These are phyloP conservation scores for Rutidosis leptorrhynchoides DNA, from an alignment of 129 eudicot genomes.

Conservation along the genomic window DNA sequence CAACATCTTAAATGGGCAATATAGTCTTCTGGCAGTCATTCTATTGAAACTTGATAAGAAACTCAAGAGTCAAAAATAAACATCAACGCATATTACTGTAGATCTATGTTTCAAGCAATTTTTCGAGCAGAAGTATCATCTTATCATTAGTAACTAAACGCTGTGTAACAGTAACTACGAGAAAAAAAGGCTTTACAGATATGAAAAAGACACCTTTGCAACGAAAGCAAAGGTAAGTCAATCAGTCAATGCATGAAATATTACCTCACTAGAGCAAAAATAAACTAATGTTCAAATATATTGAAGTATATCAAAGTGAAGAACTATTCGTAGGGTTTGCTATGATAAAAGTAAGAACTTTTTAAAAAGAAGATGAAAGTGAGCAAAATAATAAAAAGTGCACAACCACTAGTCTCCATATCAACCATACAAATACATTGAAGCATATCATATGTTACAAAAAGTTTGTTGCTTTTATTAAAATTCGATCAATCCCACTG, in stretches of 20 bases:
- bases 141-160: neutral
- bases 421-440: neutral
- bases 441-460: neutral
- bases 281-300: neutral
- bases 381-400: neutral
- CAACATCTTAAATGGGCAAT: neutral
- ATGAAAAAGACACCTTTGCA: neutral
- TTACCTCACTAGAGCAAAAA: neutral
- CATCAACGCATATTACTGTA: neutral
- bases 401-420: neutral
- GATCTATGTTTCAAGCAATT: neutral
- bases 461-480: neutral
- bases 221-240: neutral
- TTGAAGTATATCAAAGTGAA: no score
- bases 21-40: neutral
- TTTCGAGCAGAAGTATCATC: neutral
- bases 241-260: conserved; percentile 2
- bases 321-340: neutral
- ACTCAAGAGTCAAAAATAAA: neutral
- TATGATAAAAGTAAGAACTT: neutral
- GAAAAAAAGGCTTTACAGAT: neutral
- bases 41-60: neutral
- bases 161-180: neutral
- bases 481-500: neutral
- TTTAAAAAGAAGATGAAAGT: neutral